Percentiles rank a stretch among this genome's conserved stretches.
Conservation (phyloP, 129 eudicot species). For the Pulicaria dysenterica region DNA sequence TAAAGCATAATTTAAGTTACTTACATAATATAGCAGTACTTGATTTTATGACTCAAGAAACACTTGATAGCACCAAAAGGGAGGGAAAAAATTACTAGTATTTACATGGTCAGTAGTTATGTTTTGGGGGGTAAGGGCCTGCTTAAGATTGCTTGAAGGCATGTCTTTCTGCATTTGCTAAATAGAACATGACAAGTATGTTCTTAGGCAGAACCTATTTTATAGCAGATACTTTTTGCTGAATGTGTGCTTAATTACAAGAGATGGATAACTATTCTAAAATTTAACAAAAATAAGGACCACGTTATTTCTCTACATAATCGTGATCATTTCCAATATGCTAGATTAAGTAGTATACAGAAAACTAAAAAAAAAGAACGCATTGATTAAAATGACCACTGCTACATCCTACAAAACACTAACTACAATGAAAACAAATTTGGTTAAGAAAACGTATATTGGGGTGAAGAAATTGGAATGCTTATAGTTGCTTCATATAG, state of each 20-base stretch:
- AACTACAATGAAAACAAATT: neutral
- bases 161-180: conserved; percentile 6
- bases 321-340: neutral
- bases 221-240: neutral
- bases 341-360: neutral
- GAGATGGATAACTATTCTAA: neutral
- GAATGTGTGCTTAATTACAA: neutral
- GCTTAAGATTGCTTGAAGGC: conserved; percentile 1
- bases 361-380: neutral
- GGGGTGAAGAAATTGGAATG: neutral
- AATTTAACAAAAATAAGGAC: neutral
- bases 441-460: neutral
- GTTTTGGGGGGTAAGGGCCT: neutral
- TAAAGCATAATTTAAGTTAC: neutral
- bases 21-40: conserved; percentile 12
- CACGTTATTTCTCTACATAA: neutral
- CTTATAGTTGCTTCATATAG: neutral
- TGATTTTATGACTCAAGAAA: conserved; percentile 7
- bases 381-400: neutral
- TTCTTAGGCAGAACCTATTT: neutral
- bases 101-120: no score
- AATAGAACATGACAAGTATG: conserved; percentile 1
- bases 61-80: neutral
- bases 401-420: neutral
- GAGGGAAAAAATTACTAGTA: neutral